Percentiles rank a stretch among this genome's conserved stretches.
These are phyloP conservation scores for Arabis hirsuta DNA, from an alignment of 345 rosid species.

Conservation along the genomic window DNA sequence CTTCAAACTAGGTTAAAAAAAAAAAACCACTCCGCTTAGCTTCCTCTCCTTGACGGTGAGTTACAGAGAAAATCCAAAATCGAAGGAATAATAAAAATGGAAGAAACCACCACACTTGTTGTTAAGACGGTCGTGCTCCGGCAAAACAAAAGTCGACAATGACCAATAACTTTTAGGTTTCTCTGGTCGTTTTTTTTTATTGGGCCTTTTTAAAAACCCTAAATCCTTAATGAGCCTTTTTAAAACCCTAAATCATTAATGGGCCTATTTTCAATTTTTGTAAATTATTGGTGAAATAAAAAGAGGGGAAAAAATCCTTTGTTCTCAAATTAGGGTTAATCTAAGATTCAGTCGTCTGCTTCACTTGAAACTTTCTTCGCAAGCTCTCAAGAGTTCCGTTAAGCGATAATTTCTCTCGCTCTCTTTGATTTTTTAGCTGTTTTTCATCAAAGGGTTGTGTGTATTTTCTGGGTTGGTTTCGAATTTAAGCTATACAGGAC, in stretches of 20 bases:
- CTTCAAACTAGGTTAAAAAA: conserved; percentile 22
- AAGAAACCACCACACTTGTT: background rate
- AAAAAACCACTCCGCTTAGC: background rate
- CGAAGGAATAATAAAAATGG: background rate
- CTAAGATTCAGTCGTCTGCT: conserved; percentile 16
- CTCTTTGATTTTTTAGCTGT: background rate
- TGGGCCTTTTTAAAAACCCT: conserved; percentile 17
- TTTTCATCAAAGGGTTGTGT: background rate
- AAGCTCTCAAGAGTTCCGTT: conserved; percentile 28
- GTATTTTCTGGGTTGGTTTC: background rate
- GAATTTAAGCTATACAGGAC: background rate
- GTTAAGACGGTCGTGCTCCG: conserved; percentile 32
- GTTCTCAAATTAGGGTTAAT: conserved; percentile 39
- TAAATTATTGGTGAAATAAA: background rate
- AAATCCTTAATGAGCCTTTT: background rate
- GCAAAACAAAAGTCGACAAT: conserved; percentile 27
- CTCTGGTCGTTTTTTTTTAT: background rate
- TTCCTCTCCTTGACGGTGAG: conserved; percentile 18
- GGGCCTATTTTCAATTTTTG: conserved; percentile 10
- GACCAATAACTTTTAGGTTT: conserved; percentile 26
- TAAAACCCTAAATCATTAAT: background rate
- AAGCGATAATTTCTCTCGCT: conserved; percentile 5
- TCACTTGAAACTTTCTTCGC: conserved; percentile 12
- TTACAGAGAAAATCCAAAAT: conserved; percentile 21
- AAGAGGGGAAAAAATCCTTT: background rate